A percentile compares a stretch with the other conserved stretches of the same genome.
phyloP scores from a whole-genome alignment of 1,139 yeast genomes.

The Scheffersomyces illinoinensis region DNA sequence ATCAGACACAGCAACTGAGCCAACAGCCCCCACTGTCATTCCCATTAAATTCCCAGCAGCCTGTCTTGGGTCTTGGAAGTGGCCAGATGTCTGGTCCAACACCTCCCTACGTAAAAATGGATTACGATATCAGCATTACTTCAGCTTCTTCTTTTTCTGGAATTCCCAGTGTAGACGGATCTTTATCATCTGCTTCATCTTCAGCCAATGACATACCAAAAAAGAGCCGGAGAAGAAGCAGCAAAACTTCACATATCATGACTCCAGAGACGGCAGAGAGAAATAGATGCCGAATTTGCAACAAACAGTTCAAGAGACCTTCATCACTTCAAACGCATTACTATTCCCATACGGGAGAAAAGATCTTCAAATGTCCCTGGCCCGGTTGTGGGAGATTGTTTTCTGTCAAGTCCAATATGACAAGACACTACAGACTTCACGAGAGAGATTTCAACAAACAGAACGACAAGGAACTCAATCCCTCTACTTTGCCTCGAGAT shows the following conservation, averaged over 20 bases:
- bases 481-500: neutral
- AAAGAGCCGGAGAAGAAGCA: slow-evolving; percentile 15
- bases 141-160: neutral
- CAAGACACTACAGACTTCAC: slow-evolving; percentile 74
- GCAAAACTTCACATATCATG: slow-evolving; percentile 26
- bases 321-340: slow-evolving; percentile 78
- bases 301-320: slow-evolving; percentile 78
- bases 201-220: neutral
- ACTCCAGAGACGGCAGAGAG: slow-evolving; percentile 34
- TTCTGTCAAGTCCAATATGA: slow-evolving; percentile 77
- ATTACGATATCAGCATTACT: neutral
- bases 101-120: neutral
- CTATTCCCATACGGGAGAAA: slow-evolving; percentile 86
- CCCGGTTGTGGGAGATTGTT: slow-evolving; percentile 69
- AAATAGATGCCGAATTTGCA: slow-evolving; percentile 65
- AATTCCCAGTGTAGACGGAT: neutral
- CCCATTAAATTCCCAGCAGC: neutral
- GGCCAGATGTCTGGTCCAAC: neutral
- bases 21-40: neutral
- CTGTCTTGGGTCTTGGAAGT: neutral
- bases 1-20: neutral
- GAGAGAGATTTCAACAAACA: slow-evolving; percentile 29
- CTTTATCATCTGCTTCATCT: neutral
- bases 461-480: neutral
- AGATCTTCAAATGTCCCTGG: slow-evolving; percentile 71